Evolutionary conservation across 352 stramenopile species (phyloP), one percentile per base, ranked within the genome.

Genomic region (Phytophthora capsici): DNA sequence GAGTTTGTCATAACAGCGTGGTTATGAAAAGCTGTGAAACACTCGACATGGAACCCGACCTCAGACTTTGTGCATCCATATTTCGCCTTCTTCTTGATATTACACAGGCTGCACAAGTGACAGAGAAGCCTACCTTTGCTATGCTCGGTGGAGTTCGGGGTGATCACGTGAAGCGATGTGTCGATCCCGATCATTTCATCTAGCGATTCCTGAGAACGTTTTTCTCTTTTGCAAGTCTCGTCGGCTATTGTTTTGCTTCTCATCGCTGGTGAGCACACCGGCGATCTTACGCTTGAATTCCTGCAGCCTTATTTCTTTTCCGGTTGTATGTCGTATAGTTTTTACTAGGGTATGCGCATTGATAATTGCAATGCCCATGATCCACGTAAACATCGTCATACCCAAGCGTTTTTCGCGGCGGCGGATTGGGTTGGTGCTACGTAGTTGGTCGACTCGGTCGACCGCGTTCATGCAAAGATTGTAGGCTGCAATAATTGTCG

Each of bases 11-110:
- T 4, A 3, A 43, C 58, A 23, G 49, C 22, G 17, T 37, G 14
- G 41, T 56, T 23, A 23, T 66, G 49, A 38, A 45, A 66, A 10
- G 41, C 40, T 12, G 26, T 59, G 16, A 66, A 60, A 22, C 38
- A 66, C n/a, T 66, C 49, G 1, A 56, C 58, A 30, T 59, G 57
- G 13, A 66, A 66, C 14, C 49, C 58, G 0, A 22, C n/a, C 49
- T 59, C 49, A 36, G 41, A 59, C 17, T 58, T 59, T 32, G 41
- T 59, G 41, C 45, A 67, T 5, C 50, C 59, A 16, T 57, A 57
- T 19, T 30, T n/a, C 20, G 50, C 13, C 19, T 61, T 67, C 25
- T 41, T 48, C 13, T 26, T 32, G 43, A 61, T 67, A 7, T 43
- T n/a, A 2, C 50, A 32, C 4, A 67, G 3, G 36, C 48, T 59